phyloP scores from a whole-genome alignment of 202 grass and related monocot genomes.

The Panicum hallii region DNA sequence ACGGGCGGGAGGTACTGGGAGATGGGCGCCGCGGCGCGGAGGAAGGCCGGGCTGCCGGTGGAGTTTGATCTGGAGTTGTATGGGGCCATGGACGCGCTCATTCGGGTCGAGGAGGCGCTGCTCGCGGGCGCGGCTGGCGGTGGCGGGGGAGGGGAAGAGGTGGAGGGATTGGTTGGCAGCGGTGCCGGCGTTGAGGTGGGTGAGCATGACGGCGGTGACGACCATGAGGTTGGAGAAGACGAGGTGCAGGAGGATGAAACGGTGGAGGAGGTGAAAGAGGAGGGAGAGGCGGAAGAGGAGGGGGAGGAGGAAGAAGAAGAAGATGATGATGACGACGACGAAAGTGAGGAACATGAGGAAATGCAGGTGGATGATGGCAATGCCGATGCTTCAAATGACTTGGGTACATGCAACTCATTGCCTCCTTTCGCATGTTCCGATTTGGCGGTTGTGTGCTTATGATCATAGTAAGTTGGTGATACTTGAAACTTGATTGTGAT shows the following conservation, averaged over 20 bases:
- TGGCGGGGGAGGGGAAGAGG: conserved; percentile 31
- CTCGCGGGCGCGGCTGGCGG: conserved; percentile 33
- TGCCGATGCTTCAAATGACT: conserved; percentile 17
- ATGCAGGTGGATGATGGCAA: conserved; percentile 32
- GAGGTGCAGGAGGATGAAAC: not conserved
- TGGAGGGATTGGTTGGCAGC: conserved; percentile 34
- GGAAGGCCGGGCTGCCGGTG: conserved; percentile 55
- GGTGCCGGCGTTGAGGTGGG: not conserved
- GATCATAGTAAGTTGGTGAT: not conserved
- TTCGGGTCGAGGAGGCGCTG: conserved; percentile 66
- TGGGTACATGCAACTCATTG: conserved; percentile 28
- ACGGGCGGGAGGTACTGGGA: conserved; percentile 51
- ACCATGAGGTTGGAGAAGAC: not conserved
- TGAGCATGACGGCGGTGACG: not conserved
- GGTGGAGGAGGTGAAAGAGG: not conserved
- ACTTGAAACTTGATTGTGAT: not conserved
- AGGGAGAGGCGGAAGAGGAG: not conserved
- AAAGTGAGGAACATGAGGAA: not conserved
- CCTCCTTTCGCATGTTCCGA: not conserved
- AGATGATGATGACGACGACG: not conserved
- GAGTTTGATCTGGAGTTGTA: conserved; percentile 67
- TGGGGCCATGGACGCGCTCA: conserved; percentile 67
- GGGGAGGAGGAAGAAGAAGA: not conserved
- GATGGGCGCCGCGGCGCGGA: conserved; percentile 49
- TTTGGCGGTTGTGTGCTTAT: conserved; percentile 1